Base-by-base conservation (phyloP, 805 yeast species). In the Kazachstania martiniae region DNA sequence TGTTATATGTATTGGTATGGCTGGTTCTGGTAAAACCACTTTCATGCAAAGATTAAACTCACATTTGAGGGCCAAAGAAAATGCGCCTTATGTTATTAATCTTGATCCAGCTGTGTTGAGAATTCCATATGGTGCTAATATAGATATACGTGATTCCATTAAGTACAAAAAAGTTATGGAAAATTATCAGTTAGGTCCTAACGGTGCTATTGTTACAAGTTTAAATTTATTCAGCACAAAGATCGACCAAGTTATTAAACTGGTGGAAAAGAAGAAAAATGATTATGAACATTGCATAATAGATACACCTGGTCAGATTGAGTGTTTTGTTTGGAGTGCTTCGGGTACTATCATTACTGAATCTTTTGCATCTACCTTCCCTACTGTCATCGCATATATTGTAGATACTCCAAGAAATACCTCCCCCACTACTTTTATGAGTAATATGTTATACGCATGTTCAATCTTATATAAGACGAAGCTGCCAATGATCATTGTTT, bases 261-360 rank as follows among this genome's bases (percentile, higher is more conserved):
- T 91, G 24, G 81, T 89, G 14, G 94, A 86, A 49, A 85, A 86
- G 51, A 73, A 89, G 44, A 50, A 61, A 3, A 64, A 64, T 12
- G 56, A 61, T 33, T 66, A 66, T 42, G 58, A 73, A 14, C 79
- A 86, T 54, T 82, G 87, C 42, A 77, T 91, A 23, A 73, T 89
- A 31, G 99, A 91, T 59, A 91, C 99, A 1, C 99, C 99, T 0
- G 99, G 99, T 9, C 99, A 91, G 59, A 91, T 91, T 40, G 99
- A 91, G 59, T 87, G 96, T 62, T 91, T 91, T 56, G 86, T 91
- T 27, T 91, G 99, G 98, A 78, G 93, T 28, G 98, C 98, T 0
- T 82, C 95, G 15, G 99, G 99, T 9, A 72, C 95, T 15, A 91
- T 91, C 40, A 81, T 91, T 37, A 89, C 97, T 1, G 98, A 91